phyloP scores from a whole-genome alignment of 2,329 filamentous ascomycete species.

The Ascochyta viciae-villosae region DNA sequence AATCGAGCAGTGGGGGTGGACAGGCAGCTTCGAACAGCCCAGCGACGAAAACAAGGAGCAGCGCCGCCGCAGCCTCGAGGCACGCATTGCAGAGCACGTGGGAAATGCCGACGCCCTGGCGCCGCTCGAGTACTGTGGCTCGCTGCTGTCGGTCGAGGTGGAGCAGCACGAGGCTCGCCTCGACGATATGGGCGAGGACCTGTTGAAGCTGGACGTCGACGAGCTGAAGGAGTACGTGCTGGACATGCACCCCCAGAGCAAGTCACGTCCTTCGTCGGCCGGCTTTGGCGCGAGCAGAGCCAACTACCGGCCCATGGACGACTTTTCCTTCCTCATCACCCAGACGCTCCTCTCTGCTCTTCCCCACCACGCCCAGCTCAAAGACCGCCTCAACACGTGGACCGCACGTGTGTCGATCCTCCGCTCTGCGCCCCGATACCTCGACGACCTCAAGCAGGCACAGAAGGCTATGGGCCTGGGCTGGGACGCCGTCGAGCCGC shows the following conservation, averaged over 20 bases:
- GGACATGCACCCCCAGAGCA: constrained; percentile 70
- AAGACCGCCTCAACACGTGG: constrained; percentile 79
- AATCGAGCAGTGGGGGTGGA: constrained; percentile 68
- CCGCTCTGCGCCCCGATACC: constrained; percentile 72
- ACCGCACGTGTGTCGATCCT: constrained; percentile 77
- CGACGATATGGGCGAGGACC: constrained; percentile 72
- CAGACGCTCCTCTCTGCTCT: constrained; percentile 89
- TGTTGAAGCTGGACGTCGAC: constrained; percentile 77
- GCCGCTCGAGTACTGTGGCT: constrained; percentile 68
- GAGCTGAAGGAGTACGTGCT: constrained; percentile 90
- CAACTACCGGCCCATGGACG: constrained; percentile 77
- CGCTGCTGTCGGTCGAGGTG: constrained; percentile 70
- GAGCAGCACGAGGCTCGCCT: constrained; percentile 74
- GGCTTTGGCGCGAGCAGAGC: constrained; percentile 40
- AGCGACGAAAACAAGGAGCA: constrained; percentile 35
- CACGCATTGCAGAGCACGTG: constrained; percentile 42
- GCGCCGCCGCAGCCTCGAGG: constrained; percentile 41
- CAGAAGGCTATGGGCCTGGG: constrained; percentile 70
- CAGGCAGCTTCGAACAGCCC: constrained; percentile 56
- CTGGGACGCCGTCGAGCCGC: constrained; percentile 66
- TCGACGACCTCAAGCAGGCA: constrained; percentile 69
- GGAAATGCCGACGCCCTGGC: constrained; percentile 32
- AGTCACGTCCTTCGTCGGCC: constrained; percentile 55
- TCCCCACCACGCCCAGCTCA: constrained; percentile 78
- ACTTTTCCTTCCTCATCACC: constrained; percentile 88